These are phyloP conservation scores for Eucalyptus melliodora DNA, from an alignment of 345 rosid species.

Conservation along the genomic window DNA sequence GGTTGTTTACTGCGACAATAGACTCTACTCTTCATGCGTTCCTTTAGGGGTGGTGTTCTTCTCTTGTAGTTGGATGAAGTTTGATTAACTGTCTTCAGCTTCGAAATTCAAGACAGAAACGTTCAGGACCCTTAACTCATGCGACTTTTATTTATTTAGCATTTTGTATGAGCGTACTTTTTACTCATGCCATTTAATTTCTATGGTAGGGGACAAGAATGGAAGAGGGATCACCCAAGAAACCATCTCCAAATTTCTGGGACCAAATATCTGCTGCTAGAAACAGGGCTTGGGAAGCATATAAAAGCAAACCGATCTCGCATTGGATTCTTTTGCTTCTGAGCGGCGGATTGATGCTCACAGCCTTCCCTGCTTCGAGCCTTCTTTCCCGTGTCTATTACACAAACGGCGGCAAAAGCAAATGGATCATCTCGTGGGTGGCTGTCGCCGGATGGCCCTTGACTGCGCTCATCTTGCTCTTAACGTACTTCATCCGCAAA, in stretches of 20 bases:
- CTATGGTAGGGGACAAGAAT: background rate
- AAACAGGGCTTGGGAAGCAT: constrained; percentile 25
- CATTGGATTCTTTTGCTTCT: constrained; percentile 61
- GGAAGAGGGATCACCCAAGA: background rate
- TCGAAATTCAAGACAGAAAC: background rate
- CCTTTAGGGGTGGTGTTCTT: background rate
- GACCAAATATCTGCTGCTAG: background rate
- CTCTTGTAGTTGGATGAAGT: background rate
- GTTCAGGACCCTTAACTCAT: background rate
- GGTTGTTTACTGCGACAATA: background rate
- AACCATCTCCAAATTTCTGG: background rate
- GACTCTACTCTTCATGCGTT: background rate
- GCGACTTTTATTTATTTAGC: background rate
- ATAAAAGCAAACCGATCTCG: constrained; percentile 48
- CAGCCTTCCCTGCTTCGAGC: constrained; percentile 76
- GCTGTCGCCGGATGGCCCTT: constrained; percentile 87
- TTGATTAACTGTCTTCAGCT: background rate
- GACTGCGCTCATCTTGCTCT: constrained; percentile 43
- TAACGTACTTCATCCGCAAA: constrained; percentile 29
- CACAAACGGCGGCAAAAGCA: constrained; percentile 71
- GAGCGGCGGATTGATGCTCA: constrained; percentile 49
- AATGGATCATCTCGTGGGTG: constrained; percentile 92
- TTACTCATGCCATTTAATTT: background rate
- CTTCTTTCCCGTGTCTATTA: constrained; percentile 64
- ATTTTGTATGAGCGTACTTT: background rate